Percentiles rank a stretch among this genome's conserved stretches.
phyloP scores from a whole-genome alignment of 1,139 yeast genomes.

The Pichia sp. region DNA sequence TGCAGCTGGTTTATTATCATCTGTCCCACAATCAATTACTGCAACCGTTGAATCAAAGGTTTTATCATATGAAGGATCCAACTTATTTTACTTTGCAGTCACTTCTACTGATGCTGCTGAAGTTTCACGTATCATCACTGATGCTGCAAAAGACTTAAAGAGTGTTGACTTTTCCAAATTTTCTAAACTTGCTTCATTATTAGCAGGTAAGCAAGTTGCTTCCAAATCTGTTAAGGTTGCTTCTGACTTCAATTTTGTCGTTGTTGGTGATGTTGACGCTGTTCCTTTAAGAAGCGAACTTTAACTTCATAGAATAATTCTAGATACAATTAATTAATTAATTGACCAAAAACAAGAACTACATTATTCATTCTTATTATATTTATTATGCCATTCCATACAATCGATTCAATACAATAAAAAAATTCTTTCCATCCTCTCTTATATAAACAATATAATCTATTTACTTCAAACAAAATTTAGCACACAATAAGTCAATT shows the following conservation, averaged over 20 bases:
- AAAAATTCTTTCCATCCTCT: not conserved
- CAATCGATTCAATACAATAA: not conserved
- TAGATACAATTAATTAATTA: not conserved
- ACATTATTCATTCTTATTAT: not conserved
- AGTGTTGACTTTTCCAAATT: slow-evolving; percentile 32
- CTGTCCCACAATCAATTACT: slow-evolving; percentile 40
- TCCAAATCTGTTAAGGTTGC: slow-evolving; percentile 43
- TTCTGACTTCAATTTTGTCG: slow-evolving; percentile 70
- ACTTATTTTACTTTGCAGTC: slow-evolving; percentile 69
- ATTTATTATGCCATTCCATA: not conserved
- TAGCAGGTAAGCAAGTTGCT: slow-evolving; percentile 42
- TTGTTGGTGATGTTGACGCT: slow-evolving; percentile 82
- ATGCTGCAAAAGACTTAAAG: slow-evolving; percentile 39
- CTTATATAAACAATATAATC: not conserved
- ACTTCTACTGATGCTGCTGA: slow-evolving; percentile 48
- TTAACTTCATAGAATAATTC: slow-evolving; percentile 31
- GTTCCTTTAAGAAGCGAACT: slow-evolving; percentile 91
- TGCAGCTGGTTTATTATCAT: slow-evolving; percentile 66
- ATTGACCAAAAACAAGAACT: not conserved
- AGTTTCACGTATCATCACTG: slow-evolving; percentile 57
- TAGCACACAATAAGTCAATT: not conserved
- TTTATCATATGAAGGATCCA: slow-evolving; percentile 70
- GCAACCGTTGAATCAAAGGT: slow-evolving; percentile 43
- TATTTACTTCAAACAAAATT: not conserved
- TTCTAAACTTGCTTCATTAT: slow-evolving; percentile 28